phyloP scores from a whole-genome alignment of 345 rosid species.

The Pistacia integerrima region DNA sequence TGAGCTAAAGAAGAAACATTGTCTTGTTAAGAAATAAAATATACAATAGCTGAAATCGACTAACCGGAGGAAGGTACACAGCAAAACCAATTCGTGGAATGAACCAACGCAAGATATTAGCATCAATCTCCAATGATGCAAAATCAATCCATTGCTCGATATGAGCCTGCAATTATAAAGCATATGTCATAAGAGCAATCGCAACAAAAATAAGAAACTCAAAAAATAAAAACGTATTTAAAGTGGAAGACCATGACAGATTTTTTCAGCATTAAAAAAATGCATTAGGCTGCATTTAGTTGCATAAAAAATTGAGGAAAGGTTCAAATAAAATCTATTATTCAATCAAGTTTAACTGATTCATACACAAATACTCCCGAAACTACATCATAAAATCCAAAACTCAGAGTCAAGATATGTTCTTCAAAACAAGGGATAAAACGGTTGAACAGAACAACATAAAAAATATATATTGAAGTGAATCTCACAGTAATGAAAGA shows the following conservation, averaged over 20 bases:
- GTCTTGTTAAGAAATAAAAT: background rate
- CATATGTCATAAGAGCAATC: conserved; percentile 1
- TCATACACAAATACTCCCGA: background rate
- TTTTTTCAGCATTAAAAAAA: background rate
- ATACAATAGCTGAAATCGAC: background rate
- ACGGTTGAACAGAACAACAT: background rate
- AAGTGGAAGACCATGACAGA: background rate
- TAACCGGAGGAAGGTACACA: conserved; percentile 70
- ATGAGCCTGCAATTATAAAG: conserved; percentile 49
- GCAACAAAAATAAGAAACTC: background rate
- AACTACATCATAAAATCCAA: background rate
- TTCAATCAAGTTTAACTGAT: background rate
- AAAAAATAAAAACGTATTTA: background rate
- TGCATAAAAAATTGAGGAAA: background rate
- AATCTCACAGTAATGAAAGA: conserved; percentile 12
- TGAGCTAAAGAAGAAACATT: background rate
- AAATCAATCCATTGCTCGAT: conserved; percentile 99
- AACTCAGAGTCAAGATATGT: background rate
- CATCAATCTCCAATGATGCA: conserved; percentile 74
- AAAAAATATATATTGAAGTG: background rate
- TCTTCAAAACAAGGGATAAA: no score
- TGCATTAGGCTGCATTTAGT: background rate
- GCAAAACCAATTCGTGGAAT: conserved; percentile 52
- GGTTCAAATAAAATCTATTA: background rate
- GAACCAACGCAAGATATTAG: conserved; percentile 21